Base-by-base conservation (phyloP, 106 monocot genomes). In the Allium cepa region DNA sequence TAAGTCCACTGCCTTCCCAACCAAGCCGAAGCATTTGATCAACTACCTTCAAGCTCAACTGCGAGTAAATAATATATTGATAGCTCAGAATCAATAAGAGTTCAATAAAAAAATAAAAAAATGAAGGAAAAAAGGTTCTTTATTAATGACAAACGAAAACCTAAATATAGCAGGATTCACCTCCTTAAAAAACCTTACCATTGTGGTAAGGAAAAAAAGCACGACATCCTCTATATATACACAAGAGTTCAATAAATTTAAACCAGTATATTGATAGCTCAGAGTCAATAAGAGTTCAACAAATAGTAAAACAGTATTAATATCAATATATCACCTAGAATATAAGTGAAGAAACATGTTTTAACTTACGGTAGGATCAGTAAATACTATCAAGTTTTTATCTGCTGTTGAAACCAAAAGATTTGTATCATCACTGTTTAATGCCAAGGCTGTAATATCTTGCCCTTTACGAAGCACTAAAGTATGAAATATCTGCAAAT, bases 1-100 rank as follows among this genome's bases (percentile, higher is more conserved):
- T 64, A 53, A 68, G 68, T 13, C 75, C 68, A 47, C 58, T 15
- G 10, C 96, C 92, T 82, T 97, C 96, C 92, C 96, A 97, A 60
- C 96, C 96, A 59, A 97, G 80, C 59, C 86, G 83, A 12, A 97
- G 86, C 96, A 97, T 97, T 48, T 92, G 96, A 88, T 97, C 96
- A 50, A 92, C 96, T 45, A 97, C 96, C 80, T 92, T 97, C 80
- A 97, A 77, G 74, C 88, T 97, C 76, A 97, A 80, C 96, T 97
- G 84, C 71, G 75, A 63, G 16, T 15, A 62, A 67, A 50, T 1
- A 51, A 45, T 27, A 46, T 55, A n/a, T 27, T 55, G 45, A 53
- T 9, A 47, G 46, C 53, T 5, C 9, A 57, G 14, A 10, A 10
- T 69, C 48, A 56, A 46, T 17, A 57, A 9, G 10, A 46, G 18